These are phyloP conservation scores for Chlorella sp. DNA, from an alignment of 139 green algal genomes.

Conservation along the genomic window DNA sequence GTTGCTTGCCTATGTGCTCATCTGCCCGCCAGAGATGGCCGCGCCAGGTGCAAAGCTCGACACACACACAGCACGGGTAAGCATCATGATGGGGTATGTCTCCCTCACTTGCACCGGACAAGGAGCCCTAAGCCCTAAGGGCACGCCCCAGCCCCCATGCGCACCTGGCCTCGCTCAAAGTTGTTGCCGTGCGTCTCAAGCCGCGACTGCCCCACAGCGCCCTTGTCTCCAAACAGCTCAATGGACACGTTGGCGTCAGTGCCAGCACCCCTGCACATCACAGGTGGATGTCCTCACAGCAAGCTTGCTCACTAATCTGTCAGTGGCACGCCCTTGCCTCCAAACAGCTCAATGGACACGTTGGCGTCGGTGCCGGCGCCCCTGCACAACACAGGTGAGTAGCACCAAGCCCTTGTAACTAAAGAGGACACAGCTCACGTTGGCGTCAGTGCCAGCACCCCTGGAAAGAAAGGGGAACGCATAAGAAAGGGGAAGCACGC, in stretches of 20 bases:
- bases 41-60: too few species aligned
- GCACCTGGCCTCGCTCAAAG: constrained; percentile 33
- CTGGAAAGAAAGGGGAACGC: background rate
- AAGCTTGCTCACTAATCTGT: background rate
- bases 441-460: constrained; percentile 37
- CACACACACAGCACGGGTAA: too few species aligned
- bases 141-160: too few species aligned
- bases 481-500: background rate
- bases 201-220: constrained; percentile 26
- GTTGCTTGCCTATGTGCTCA: too few species aligned
- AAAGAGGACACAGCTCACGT: constrained; percentile 36
- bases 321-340: constrained; percentile 26
- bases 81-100: too few species aligned
- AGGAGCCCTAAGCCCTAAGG: too few species aligned
- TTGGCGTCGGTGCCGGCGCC: constrained; percentile 41
- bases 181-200: constrained; percentile 38
- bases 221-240: constrained; percentile 40
- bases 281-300: constrained; percentile 25
- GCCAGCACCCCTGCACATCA: constrained; percentile 33
- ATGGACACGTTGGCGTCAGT: constrained; percentile 42
- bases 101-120: too few species aligned
- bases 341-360: constrained; percentile 37
- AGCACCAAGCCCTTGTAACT: constrained; percentile 28
- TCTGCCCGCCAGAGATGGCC: too few species aligned
- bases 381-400: constrained; percentile 35